These are phyloP conservation scores for Scedosporium boydii DNA, from an alignment of 2,329 filamentous ascomycete species.

Conservation along the genomic window DNA sequence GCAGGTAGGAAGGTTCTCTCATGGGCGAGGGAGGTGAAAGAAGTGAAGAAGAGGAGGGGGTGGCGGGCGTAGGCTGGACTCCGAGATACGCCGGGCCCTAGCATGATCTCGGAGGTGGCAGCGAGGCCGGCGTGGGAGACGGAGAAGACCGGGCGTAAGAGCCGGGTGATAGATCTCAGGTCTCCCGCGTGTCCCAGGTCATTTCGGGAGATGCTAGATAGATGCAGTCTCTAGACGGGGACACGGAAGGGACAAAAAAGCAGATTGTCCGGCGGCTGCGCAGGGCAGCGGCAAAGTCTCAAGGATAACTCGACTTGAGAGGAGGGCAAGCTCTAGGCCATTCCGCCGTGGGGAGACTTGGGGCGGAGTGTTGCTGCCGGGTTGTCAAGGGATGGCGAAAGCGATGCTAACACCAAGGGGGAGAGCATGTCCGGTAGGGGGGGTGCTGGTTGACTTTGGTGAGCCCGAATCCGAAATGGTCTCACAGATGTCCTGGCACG, in stretches of 20 bases:
- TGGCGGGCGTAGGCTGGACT: not conserved
- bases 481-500: too few species aligned
- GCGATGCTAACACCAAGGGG: too few species aligned
- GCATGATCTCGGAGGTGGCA: not conserved
- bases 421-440: too few species aligned
- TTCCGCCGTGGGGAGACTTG: too few species aligned
- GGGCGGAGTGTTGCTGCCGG: too few species aligned
- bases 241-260: not conserved
- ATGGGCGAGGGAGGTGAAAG: not conserved
- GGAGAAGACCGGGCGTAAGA: not conserved
- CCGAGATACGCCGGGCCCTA: not conserved
- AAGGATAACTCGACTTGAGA: slow-evolving; percentile 1
- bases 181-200: not conserved
- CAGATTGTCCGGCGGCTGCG: not conserved
- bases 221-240: not conserved
- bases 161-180: not conserved
- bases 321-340: slow-evolving; percentile 10
- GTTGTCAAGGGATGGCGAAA: too few species aligned
- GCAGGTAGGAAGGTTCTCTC: not conserved
- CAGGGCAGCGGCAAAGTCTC: not conserved
- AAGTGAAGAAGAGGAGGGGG: not conserved
- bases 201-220: not conserved
- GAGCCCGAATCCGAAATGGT: too few species aligned
- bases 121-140: not conserved
- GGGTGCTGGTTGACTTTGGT: too few species aligned